A percentile compares a stretch with the other conserved stretches of the same genome.
phyloP scores from a whole-genome alignment of 805 yeast species.

The Saccharomycopsis sp. region DNA sequence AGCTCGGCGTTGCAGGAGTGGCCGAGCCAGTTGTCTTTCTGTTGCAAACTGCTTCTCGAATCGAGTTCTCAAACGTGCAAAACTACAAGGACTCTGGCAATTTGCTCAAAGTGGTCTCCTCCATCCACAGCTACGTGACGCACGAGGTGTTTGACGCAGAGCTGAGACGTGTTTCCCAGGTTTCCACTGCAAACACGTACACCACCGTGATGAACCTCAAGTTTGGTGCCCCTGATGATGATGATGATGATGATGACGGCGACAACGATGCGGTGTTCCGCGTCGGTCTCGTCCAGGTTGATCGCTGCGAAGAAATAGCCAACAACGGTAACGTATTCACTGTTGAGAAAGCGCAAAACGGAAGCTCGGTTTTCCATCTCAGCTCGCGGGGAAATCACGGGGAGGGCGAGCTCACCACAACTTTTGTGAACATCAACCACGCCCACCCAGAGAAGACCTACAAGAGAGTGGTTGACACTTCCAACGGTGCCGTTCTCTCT shows the following conservation, averaged over 20 bases:
- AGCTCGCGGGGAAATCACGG: conserved; percentile 35
- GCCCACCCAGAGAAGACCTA: too few species aligned
- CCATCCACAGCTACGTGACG: too few species aligned
- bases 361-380: conserved; percentile 31
- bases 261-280: neutral
- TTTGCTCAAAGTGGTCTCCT: conserved; percentile 25
- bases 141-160: too few species aligned
- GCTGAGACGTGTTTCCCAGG: neutral
- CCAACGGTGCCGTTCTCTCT: too few species aligned
- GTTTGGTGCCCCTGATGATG: too few species aligned
- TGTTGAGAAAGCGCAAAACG: conserved; percentile 29
- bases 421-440: too few species aligned
- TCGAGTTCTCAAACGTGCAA: conserved; percentile 29
- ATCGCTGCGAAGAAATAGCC: conserved; percentile 19
- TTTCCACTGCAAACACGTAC: too few species aligned
- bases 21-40: conserved; percentile 2
- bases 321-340: conserved; percentile 24
- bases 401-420: conserved; percentile 24
- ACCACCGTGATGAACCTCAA: neutral
- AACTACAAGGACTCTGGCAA: conserved; percentile 30
- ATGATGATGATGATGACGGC: too few species aligned
- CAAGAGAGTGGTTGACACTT: too few species aligned
- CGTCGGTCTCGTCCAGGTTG: conserved; percentile 25
- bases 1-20: neutral
- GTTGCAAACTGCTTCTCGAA: conserved; percentile 1